Evolutionary conservation across 1,284 basidiomycete species (phyloP), one percentile per base, ranked within the genome.

Genomic region (Ustilago curta): DNA sequence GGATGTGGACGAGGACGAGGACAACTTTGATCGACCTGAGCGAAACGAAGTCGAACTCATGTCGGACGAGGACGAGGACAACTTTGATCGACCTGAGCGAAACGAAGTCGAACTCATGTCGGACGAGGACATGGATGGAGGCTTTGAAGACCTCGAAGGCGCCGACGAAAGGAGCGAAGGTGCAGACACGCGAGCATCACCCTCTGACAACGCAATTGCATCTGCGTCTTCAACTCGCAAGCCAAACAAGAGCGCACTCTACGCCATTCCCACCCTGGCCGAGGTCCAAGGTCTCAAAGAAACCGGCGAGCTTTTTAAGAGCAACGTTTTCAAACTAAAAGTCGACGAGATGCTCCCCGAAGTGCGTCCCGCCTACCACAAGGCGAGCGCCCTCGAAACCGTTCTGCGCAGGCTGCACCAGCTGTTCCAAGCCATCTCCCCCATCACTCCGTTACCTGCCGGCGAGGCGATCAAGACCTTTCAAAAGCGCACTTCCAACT

Each of bases 241-340:
- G 14, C 53, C 76, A 1, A 70, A 67, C 40, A 76, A 76, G 47
- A 65, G 56, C 44, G 62, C 74, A 8, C 83, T 87, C 19, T 88
- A 88, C 80, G 84, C 86, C 39, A 84, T 88, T 1, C 87, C 88
- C 0, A 88, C 88, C 0, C 81, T 86, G 21, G 85, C 91, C 67
- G 93, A 96, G 84, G 87, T 96, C 50, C 89, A 91, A 65, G 87
- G 86, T 7, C 90, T 94, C 68, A 91, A 91, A 82, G 90, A 93
- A 82, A 90, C 93, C 8, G 88, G 90, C 27, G 91, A 94, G 64
- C 87, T 97, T 18, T 93, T 92, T 83, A 88, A 89, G 78, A 95
- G 93, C 0, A 92, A 89, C 58, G 89, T 93, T 1, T 93, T 97
- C 87, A 94, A 93, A 83, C 87, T 94, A 8, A 91, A 94, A 87